These are phyloP conservation scores for Heritiera littoralis DNA, from an alignment of 345 rosid species.

Conservation along the genomic window DNA sequence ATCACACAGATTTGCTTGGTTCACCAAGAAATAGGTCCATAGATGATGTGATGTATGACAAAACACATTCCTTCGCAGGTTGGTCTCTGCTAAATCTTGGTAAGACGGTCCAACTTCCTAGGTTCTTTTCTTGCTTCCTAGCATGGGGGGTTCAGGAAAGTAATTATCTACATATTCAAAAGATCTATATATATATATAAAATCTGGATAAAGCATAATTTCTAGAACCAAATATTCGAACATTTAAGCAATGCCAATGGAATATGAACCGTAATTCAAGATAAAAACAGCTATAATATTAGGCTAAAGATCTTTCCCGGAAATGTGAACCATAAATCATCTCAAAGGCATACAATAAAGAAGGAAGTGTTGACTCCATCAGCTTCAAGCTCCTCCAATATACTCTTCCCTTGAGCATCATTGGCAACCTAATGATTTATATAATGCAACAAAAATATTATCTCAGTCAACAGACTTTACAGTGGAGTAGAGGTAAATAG, in stretches of 20 bases:
- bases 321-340: not conserved
- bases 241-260: not conserved
- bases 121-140: not conserved
- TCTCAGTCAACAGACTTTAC: not conserved
- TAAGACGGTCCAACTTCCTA: not conserved
- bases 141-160: not conserved
- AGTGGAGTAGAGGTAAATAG: constrained; percentile 4
- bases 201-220: not conserved
- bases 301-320: not conserved
- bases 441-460: not conserved
- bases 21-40: not conserved
- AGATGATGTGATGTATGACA: not conserved
- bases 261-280: not conserved
- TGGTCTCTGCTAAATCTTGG: not conserved
- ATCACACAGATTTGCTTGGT: not conserved
- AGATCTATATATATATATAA: not conserved
- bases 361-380: constrained; percentile 20
- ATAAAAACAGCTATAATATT: not conserved
- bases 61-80: not conserved
- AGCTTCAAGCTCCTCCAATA: constrained; percentile 24
- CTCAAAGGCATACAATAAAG: constrained; percentile 9
- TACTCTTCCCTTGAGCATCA: constrained; percentile 20
- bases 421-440: constrained; percentile 20
- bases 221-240: not conserved
- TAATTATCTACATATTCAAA: not conserved